Percentiles rank a stretch among this genome's conserved stretches.
These are phyloP conservation scores for Solidago caesia DNA, from an alignment of 129 eudicot species.

Conservation along the genomic window DNA sequence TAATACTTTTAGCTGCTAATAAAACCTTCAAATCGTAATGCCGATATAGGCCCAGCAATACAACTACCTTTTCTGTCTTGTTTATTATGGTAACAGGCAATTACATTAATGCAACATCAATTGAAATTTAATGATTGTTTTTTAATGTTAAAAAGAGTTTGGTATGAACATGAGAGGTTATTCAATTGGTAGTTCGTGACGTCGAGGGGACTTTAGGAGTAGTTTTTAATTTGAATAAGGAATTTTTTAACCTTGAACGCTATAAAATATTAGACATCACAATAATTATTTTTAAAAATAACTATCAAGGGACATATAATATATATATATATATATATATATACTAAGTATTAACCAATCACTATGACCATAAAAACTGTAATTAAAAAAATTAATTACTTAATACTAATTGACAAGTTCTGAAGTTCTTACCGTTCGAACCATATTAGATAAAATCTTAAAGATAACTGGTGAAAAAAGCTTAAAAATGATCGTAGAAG, in stretches of 20 bases:
- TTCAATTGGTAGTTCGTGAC: background rate
- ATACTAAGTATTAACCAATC: no score
- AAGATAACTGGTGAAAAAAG: no score
- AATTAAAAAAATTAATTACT: no score
- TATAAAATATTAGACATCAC: background rate
- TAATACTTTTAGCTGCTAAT: background rate
- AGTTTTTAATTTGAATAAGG: background rate
- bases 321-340: no score
- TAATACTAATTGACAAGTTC: no score
- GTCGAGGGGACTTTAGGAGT: background rate
- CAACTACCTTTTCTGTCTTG: background rate
- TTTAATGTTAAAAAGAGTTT: background rate
- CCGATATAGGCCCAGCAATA: constrained; percentile 13
- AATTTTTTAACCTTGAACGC: background rate
- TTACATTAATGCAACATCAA: constrained; percentile 17
- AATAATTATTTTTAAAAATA: no score
- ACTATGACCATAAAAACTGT: no score
- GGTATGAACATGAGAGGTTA: constrained; percentile 17
- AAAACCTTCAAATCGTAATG: background rate
- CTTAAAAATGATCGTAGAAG: no score
- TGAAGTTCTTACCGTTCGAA: no score
- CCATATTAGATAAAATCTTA: no score
- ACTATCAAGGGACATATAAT: no score
- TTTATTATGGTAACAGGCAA: constrained; percentile 12
- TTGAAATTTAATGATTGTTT: constrained; percentile 11